Percentiles rank a stretch among this genome's conserved stretches.
phyloP scores from a whole-genome alignment of 441 rosid species.

The Syzygium syzygioides region DNA sequence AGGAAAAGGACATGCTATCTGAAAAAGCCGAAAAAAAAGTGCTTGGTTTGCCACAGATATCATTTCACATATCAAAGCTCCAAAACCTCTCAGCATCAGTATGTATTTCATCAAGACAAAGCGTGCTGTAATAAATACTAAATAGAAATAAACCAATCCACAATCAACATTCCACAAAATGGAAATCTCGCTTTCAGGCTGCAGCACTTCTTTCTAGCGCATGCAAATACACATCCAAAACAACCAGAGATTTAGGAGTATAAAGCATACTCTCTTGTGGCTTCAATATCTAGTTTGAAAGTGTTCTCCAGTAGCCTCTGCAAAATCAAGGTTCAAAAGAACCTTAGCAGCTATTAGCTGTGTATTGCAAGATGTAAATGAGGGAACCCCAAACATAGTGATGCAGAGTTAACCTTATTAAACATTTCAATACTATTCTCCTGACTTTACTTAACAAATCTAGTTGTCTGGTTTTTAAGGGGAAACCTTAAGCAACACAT shows the following conservation, averaged over 20 bases:
- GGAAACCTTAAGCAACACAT: background rate
- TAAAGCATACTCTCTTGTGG: slow-evolving; percentile 76
- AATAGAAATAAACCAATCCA: background rate
- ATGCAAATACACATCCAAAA: background rate
- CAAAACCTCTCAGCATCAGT: background rate
- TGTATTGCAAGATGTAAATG: background rate
- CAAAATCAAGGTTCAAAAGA: slow-evolving; percentile 18
- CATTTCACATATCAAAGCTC: background rate
- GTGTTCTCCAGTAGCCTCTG: slow-evolving; percentile 93
- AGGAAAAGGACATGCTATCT: background rate
- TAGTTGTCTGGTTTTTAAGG: background rate
- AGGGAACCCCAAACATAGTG: background rate
- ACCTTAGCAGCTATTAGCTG: background rate
- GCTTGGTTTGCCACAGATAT: background rate
- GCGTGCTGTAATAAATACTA: background rate
- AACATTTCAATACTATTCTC: background rate
- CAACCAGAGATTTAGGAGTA: background rate
- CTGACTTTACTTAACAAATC: background rate
- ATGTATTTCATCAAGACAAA: background rate
- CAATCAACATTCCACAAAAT: background rate
- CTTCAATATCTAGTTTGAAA: slow-evolving; percentile 78
- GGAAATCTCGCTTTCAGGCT: background rate
- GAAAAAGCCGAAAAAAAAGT: background rate
- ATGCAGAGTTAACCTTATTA: background rate
- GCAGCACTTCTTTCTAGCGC: background rate